Base-by-base conservation (phyloP, 805 yeast genomes). In the Kodamaea restingae region DNA sequence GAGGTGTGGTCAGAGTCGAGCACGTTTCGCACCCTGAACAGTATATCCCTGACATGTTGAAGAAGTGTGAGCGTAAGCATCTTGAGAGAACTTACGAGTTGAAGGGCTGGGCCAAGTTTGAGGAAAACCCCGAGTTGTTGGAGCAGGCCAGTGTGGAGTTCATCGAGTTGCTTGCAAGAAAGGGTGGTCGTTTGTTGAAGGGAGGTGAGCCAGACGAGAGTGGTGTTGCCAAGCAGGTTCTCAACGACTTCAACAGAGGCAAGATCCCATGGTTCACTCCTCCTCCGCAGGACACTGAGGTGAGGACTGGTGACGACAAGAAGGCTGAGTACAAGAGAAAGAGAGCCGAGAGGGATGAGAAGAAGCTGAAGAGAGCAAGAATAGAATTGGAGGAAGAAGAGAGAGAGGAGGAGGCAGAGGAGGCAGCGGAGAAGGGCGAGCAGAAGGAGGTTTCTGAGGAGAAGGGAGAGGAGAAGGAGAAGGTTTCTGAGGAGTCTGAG, bases 1-100 rank as follows among this genome's bases (percentile, higher is more conserved):
- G 96, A 63, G 98, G 98, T 59, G 98, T 93, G 14, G 98, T 91
- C 2, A 84, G 98, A 69, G 96, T 91, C n/a, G 98, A 91, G 61
- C 95, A 91, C 57, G 98, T 93, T 35, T 78, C 95, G 0, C 73
- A 86, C 55, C 97, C 98, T 4, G 98, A 91, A 64, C 96, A 90
- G 61, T 91, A 85, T 60, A 88, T 91, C 38, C 91, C 96, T 2
- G 95, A 84, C 41, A 74, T 91, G 56, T 69, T 91, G 53, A 76
- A 69, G 39, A 87, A 91, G 55, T 90, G 97, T 65, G 85, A 91
- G 64, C 71, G 80, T 45, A 82, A 86, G 60, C 96, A 91, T 70
- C 70, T 91, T 56, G 97, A 91, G 65, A 80, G 97, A 69, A 93
- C 98, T 0, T 91, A 91, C 61, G 97, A 90, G 62, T 76, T 91